Evolutionary conservation across 2,329 filamentous ascomycete genomes (phyloP).

Genomic region (Alternaria brassicae): DNA sequence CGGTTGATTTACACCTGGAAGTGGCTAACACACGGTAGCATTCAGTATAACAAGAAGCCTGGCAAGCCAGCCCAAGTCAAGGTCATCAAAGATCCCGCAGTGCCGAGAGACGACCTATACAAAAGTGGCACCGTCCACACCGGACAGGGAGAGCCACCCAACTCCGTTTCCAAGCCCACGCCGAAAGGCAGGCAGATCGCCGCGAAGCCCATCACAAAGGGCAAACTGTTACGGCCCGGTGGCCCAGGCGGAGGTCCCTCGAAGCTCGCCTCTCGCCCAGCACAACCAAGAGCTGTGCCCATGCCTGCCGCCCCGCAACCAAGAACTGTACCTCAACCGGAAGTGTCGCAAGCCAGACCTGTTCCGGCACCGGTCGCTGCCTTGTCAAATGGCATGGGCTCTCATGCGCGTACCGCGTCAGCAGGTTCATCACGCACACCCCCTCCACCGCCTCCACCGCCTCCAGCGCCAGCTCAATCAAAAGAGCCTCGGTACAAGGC

Average conservation of each 20-base stretch:
- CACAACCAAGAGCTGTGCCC: conserved; percentile 47
- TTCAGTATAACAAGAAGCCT: conserved; percentile 98
- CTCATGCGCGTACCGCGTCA: conserved; percentile 51
- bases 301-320: conserved; percentile 48
- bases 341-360: conserved; percentile 55
- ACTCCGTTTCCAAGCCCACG: conserved; percentile 81
- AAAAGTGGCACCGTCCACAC: conserved; percentile 94
- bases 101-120: conserved; percentile 78
- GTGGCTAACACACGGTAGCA: conserved; percentile 54
- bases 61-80: conserved; percentile 90
- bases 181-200: conserved; percentile 87
- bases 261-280: conserved; percentile 65
- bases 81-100: conserved; percentile 83
- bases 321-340: conserved; percentile 56
- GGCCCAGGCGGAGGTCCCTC: conserved; percentile 84
- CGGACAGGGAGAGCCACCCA: conserved; percentile 80
- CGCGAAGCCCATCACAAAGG: conserved; percentile 88
- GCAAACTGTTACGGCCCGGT: conserved; percentile 89
- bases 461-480: conserved; percentile 65
- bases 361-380: conserved; percentile 64
- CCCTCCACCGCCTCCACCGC: conserved; percentile 62
- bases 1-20: background rate
- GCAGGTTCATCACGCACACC: conserved; percentile 54
- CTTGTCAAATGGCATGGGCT: conserved; percentile 56
- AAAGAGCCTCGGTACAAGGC: conserved; percentile 85